phyloP scores from a whole-genome alignment of 208 protist species.

The Crithidia bombi region DNA sequence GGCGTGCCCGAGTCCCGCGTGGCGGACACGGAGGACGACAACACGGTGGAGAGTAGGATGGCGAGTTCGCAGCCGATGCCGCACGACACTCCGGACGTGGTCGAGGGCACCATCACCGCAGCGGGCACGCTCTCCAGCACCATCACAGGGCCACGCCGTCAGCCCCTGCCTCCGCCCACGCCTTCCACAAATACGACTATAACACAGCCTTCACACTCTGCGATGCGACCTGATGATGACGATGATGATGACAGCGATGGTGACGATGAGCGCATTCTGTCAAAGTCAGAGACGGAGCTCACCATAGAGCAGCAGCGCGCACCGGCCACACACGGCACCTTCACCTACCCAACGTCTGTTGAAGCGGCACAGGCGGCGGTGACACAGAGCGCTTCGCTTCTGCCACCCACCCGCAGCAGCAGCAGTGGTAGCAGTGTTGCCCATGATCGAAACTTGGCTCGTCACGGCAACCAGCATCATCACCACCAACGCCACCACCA shows the following conservation, averaged over 20 bases:
- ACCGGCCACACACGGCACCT: constrained; percentile 12
- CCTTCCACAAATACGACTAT: constrained; percentile 10
- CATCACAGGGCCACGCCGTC: constrained; percentile 3
- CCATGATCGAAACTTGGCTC: neutral
- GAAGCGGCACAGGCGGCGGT: constrained; percentile 24
- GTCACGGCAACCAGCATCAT: neutral
- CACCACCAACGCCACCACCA: neutral
- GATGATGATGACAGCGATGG: neutral
- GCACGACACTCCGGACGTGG: constrained; percentile 7
- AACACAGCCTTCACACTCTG: constrained; percentile 9
- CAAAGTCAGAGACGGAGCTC: neutral
- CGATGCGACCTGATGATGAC: constrained; percentile 12
- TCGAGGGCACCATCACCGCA: constrained; percentile 6
- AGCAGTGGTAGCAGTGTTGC: constrained; percentile 16
- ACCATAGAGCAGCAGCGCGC: constrained; percentile 25
- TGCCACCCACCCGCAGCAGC: constrained; percentile 28
- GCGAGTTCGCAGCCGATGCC: neutral
- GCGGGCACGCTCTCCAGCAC: constrained; percentile 1
- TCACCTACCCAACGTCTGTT: constrained; percentile 11
- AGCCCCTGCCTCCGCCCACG: constrained; percentile 17
- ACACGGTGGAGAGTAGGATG: neutral
- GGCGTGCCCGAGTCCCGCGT: neutral
- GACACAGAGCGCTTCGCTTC: constrained; percentile 24
- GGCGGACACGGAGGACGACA: neutral
- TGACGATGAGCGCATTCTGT: neutral